These are phyloP conservation scores for Rhizopus stolonifer DNA, from an alignment of 371 early-diverging fungal species.

Conservation along the genomic window DNA sequence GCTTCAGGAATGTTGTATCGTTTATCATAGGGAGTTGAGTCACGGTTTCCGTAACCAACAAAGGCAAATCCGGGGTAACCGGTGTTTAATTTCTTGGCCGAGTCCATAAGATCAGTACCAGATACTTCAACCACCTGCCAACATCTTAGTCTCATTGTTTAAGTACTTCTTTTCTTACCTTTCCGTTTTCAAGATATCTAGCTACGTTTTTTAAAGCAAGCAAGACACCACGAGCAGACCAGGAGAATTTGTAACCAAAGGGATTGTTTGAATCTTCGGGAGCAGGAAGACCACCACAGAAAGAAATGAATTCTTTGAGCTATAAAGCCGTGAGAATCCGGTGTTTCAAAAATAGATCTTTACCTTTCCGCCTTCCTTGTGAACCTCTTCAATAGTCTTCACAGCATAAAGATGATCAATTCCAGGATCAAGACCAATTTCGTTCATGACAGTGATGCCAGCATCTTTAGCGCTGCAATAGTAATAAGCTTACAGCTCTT, in stretches of 20 bases:
- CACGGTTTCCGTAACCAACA: constrained; percentile 95
- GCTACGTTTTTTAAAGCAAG: constrained; percentile 93
- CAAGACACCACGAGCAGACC: constrained; percentile 95
- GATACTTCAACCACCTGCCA: constrained; percentile 80
- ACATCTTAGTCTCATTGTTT: constrained; percentile 21
- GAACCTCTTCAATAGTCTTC: constrained; percentile 86
- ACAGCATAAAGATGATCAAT: constrained; percentile 92
- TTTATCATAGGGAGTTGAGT: constrained; percentile 92
- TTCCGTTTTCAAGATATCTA: constrained; percentile 83
- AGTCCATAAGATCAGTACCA: constrained; percentile 87
- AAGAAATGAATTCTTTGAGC: constrained; percentile 86
- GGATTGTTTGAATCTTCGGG: constrained; percentile 97
- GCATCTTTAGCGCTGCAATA: constrained; percentile 68
- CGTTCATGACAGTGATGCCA: constrained; percentile 86
- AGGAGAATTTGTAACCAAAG: constrained; percentile 98
- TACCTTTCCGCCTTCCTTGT: constrained; percentile 84
- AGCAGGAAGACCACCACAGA: constrained; percentile 98
- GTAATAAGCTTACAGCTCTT: no score
- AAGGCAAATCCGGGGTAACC: constrained; percentile 87
- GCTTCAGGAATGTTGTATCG: constrained; percentile 96
- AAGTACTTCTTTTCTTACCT: constrained; percentile 41
- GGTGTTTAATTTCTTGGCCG: constrained; percentile 82
- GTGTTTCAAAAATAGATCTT: constrained; percentile 4
- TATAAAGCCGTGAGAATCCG: constrained; percentile 19
- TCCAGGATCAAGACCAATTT: constrained; percentile 94